Base-by-base conservation (phyloP, 1,284 basidiomycete species). In the Marasmius fiardii region DNA sequence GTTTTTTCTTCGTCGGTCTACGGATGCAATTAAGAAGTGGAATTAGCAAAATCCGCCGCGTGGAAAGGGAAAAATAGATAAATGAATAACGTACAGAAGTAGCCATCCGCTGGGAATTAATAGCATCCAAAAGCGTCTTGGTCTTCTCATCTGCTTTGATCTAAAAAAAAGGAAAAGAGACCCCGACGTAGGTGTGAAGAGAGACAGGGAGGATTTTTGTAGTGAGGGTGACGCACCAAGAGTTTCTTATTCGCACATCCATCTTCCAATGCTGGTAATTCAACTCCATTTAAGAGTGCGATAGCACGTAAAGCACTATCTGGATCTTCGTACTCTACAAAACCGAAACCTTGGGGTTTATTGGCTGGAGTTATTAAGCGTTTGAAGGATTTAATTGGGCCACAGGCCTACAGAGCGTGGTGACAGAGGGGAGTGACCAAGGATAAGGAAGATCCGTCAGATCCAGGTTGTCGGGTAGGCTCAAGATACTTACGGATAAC, bases 61-160 rank as follows among this genome's bases (percentile, higher is more conserved):
- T n/a, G n/a, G n/a, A n/a, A n/a, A n/a, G n/a, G n/a, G n/a, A n/a
- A n/a, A n/a, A n/a, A n/a, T n/a, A n/a, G n/a, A n/a, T n/a, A n/a
- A n/a, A n/a, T n/a, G n/a, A n/a, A n/a, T n/a, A n/a, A 62, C 85
- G 65, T 64, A 94, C 93, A 67, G 91, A 90, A 12, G 89, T 91
- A 41, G 82, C 74, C 76, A 92, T 89, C 56, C 90, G 82, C 60
- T 90, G 87, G 20, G 86, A 78, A 53, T 86, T 80, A 67, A 93
- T 95, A 39, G 90, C 88, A 61, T 96, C 91, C 58, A 98, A 71
- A 64, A 94, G 94, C 16, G 83, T 77, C 54, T 86, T 86, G 0
- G 93, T 97, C 72, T 95, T 95, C 72, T 96, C 93, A 68, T 98
- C 95, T 48, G 92, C 92, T 74, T 95, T 96, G 54, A 95, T 83